phyloP scores from a whole-genome alignment of 768 basidiomycete genomes.

The Clavaria fumosa region DNA sequence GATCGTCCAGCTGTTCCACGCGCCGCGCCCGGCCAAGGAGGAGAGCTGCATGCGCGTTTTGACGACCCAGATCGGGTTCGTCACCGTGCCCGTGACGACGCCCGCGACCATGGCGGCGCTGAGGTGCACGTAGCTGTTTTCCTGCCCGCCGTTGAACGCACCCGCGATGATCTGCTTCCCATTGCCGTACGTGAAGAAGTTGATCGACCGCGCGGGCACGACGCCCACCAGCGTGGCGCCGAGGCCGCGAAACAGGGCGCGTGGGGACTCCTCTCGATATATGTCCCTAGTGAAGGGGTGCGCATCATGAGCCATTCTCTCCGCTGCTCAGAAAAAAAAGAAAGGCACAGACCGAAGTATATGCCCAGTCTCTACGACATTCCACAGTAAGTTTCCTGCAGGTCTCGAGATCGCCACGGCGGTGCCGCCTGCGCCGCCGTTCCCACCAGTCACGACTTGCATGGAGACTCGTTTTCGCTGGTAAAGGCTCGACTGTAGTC shows the following conservation, averaged over 20 bases:
- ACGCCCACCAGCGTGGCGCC: slow-evolving; percentile 91
- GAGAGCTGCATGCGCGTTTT: slow-evolving; percentile 87
- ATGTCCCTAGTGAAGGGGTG: slow-evolving; percentile 48
- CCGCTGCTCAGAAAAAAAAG: not conserved
- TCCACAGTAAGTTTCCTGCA: slow-evolving; percentile 52
- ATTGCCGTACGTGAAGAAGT: slow-evolving; percentile 96
- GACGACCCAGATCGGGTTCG: slow-evolving; percentile 99
- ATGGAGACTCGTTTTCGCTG: slow-evolving; percentile 25
- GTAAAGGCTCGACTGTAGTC: slow-evolving; percentile 85
- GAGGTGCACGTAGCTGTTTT: slow-evolving; percentile 80
- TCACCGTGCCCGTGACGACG: slow-evolving; percentile 72
- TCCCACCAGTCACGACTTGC: slow-evolving; percentile 24
- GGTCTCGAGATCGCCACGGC: slow-evolving; percentile 26
- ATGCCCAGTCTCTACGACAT: slow-evolving; percentile 89
- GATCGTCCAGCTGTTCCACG: slow-evolving; percentile 41
- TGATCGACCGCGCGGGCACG: slow-evolving; percentile 90
- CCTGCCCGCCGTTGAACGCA: slow-evolving; percentile 59
- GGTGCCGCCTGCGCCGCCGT: slow-evolving; percentile 22
- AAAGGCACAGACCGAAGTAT: slow-evolving; percentile 55
- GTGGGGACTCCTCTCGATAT: slow-evolving; percentile 72
- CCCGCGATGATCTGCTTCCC: slow-evolving; percentile 85
- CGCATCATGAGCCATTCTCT: not conserved
- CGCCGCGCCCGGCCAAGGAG: slow-evolving; percentile 16
- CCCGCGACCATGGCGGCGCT: slow-evolving; percentile 77
- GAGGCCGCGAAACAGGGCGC: slow-evolving; percentile 87